Percentiles rank a stretch among this genome's conserved stretches.
Evolutionary conservation across 2,329 filamentous ascomycete species (phyloP).

Genomic region (Monosporascus sp.): DNA sequence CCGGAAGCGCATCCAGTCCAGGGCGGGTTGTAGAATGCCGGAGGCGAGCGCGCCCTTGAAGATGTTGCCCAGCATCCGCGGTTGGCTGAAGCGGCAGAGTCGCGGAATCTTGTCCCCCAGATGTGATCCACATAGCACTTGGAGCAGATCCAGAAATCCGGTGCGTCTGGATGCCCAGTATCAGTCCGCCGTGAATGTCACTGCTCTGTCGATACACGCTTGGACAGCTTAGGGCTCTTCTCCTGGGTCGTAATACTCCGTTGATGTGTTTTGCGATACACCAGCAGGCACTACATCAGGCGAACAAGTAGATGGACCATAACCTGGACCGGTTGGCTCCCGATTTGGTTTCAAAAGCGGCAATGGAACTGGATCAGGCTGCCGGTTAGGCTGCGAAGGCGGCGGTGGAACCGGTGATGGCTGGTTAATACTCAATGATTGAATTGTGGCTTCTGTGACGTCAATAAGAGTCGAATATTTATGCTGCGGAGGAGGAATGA

Average conservation of each 20-base stretch:
- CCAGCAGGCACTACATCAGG: too few relatives aligned
- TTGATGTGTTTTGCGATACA: not conserved
- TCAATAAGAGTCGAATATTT: not conserved
- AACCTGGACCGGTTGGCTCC: too few relatives aligned
- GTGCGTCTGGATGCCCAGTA: constrained; percentile 27
- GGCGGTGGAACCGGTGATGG: not conserved
- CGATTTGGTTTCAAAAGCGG: too few relatives aligned
- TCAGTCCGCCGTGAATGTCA: constrained; percentile 30
- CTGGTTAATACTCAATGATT: not conserved
- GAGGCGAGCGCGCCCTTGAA: constrained; percentile 26
- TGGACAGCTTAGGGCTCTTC: constrained; percentile 16
- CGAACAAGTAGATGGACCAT: too few relatives aligned
- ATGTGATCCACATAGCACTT: constrained; percentile 35
- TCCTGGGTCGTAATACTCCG: not conserved
- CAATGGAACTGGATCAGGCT: too few relatives aligned
- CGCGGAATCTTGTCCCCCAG: constrained; percentile 20
- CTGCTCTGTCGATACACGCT: constrained; percentile 23
- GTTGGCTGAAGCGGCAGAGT: constrained; percentile 23
- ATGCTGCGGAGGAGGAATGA: not conserved
- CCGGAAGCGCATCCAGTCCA: constrained; percentile 23
- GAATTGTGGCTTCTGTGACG: not conserved
- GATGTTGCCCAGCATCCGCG: constrained; percentile 28
- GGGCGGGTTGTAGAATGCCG: constrained; percentile 17
- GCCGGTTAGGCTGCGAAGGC: not conserved
- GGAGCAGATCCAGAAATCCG: constrained; percentile 33